Base-by-base conservation (phyloP, 2,329 filamentous ascomycete species). In the Teratosphaeria nubilosa region DNA sequence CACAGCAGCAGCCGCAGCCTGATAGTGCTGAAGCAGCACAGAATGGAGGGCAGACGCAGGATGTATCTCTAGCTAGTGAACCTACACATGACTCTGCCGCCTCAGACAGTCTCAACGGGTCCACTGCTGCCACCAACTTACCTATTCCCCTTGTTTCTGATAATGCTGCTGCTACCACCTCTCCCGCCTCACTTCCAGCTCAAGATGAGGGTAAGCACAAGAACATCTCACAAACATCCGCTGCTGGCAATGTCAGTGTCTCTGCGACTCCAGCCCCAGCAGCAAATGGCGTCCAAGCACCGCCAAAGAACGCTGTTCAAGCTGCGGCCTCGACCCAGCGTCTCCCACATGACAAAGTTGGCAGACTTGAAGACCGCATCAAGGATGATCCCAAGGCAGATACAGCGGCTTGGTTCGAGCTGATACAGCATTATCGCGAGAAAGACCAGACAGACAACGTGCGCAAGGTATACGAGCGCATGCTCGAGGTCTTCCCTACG, bases 381-480 rank as follows among this genome's bases (percentile, higher is more conserved):
- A 86, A 87, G 71, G 89, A 96, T 69, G 94, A 99, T 70, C 89
- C 92, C 16, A 88, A 90, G 67, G 94, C 92, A 69, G 91, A 96
- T 67, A 84, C 94, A 74, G 88, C 94, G 71, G 90, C 92, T 32
- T 99, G 94, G 94, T 77, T 95, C 67, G 82, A 83, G 64, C 80
- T 99, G 70, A 92, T 99, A 70, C 82, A 83, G 64, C 90, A 96
- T 71, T 84, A 96, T 73, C 87, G 87, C 66, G 86, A 83, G 68
- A 88, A 87, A 67, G 88, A 88, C 74, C 89, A 91, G 73, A 76
- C 91, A 62, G 90, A 95, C 60, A 87, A 92, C 67, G 84, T 88
- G 30, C 85, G 92, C 63, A 83, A 80, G 59, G 84, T 86, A 16
- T 99, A 94, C 70, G 87, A 94, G 63, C 84, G 90, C 41, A 96